phyloP scores from a whole-genome alignment of 352 stramenopile species.

The Globisporangium spiculum region DNA sequence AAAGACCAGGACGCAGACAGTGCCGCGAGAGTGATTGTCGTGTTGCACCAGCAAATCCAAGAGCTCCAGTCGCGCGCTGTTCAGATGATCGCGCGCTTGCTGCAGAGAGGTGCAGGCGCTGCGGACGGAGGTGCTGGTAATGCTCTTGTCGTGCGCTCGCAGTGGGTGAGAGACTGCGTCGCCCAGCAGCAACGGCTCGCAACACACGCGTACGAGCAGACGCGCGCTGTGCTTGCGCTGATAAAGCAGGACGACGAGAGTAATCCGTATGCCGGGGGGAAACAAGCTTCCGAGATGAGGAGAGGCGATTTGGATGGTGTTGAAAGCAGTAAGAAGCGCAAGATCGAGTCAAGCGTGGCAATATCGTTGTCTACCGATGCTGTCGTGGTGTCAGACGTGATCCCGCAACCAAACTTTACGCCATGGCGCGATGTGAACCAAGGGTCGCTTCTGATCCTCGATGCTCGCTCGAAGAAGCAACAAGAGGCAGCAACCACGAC shows the following conservation, averaged over 20 bases:
- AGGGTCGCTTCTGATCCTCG: slow-evolving; percentile 47
- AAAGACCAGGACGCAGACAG: neutral
- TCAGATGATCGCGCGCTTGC: slow-evolving; percentile 18
- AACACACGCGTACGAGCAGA: slow-evolving; percentile 17
- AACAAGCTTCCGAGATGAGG: neutral
- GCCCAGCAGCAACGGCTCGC: slow-evolving; percentile 34
- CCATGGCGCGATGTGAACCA: slow-evolving; percentile 41
- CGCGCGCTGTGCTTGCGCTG: slow-evolving; percentile 7
- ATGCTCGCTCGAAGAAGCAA: slow-evolving; percentile 28
- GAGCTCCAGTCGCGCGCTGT: slow-evolving; percentile 12
- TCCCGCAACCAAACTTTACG: slow-evolving; percentile 29
- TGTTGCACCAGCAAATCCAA: slow-evolving; percentile 16
- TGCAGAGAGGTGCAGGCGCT: neutral
- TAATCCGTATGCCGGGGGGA: neutral
- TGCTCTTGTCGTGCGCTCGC: slow-evolving; percentile 26
- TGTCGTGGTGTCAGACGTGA: neutral
- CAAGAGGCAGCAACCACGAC: neutral
- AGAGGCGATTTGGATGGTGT: neutral
- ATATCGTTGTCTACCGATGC: neutral
- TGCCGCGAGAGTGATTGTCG: slow-evolving; percentile 18
- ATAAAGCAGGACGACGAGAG: neutral
- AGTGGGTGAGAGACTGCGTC: slow-evolving; percentile 44
- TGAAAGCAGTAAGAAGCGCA: slow-evolving; percentile 11
- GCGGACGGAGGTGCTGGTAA: neutral
- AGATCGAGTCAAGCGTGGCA: neutral